Evolutionary conservation across 2,329 filamentous ascomycete species (phyloP).

Genomic region (Leptographium lundbergii): DNA sequence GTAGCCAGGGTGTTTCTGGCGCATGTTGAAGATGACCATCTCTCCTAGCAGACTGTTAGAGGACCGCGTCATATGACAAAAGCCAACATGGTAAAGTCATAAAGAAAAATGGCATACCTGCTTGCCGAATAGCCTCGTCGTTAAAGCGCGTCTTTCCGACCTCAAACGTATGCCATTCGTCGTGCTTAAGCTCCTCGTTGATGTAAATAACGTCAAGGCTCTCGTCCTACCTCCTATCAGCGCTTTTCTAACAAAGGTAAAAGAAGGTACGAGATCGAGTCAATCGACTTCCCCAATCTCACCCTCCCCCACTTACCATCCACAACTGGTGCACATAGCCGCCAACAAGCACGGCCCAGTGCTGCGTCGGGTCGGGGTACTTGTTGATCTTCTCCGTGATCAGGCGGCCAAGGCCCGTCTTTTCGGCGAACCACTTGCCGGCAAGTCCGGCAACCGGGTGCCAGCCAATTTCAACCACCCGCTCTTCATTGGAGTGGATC

Average conservation of each 20-base stretch:
- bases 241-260: neutral
- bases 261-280: neutral
- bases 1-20: conserved; percentile 34
- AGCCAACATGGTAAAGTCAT: conserved; percentile 8
- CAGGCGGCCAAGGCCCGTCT: conserved; percentile 40
- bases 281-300: neutral
- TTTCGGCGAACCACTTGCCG: conserved; percentile 46
- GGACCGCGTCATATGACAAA: neutral
- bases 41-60: conserved; percentile 26
- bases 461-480: conserved; percentile 42
- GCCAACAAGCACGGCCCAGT: conserved; percentile 46
- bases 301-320: conserved; percentile 30
- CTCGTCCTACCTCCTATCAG: conserved; percentile 28
- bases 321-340: conserved; percentile 44
- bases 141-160: conserved; percentile 42
- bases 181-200: conserved; percentile 31
- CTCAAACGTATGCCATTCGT: conserved; percentile 36
- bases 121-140: conserved; percentile 36
- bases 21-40: conserved; percentile 38
- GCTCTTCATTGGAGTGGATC: conserved; percentile 21
- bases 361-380: conserved; percentile 46
- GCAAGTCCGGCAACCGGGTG: conserved; percentile 43
- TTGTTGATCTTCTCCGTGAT: conserved; percentile 41
- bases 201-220: conserved; percentile 43
- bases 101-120: conserved; percentile 21